phyloP scores from a whole-genome alignment of 768 basidiomycete genomes.

The Jaapia argillacea region DNA sequence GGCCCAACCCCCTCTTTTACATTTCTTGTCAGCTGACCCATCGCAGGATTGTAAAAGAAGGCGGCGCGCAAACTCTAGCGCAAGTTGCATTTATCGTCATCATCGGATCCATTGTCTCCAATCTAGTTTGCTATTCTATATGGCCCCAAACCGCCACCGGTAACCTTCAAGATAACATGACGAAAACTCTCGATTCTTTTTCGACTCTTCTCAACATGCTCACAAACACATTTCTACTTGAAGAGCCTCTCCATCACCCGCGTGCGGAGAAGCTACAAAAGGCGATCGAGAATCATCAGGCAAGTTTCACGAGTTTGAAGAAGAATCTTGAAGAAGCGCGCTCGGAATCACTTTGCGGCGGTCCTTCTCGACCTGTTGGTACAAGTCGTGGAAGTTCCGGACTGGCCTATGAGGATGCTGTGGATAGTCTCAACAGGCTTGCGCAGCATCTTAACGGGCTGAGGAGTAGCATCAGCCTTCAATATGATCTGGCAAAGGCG shows the following conservation, averaged over 20 bases:
- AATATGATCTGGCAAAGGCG: conserved; percentile 72
- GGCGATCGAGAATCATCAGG: conserved; percentile 80
- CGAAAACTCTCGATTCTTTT: conserved; percentile 79
- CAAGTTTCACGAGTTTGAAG: conserved; percentile 84
- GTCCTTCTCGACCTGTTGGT: conserved; percentile 7
- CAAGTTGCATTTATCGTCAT: conserved; percentile 71
- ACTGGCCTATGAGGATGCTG: conserved; percentile 75
- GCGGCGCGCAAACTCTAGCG: conserved; percentile 64
- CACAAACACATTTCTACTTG: conserved; percentile 79
- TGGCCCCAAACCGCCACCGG: conserved; percentile 83
- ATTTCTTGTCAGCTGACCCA: not conserved
- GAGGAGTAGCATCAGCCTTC: conserved; percentile 72
- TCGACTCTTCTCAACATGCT: conserved; percentile 76
- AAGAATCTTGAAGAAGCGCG: conserved; percentile 80
- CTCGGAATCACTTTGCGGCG: conserved; percentile 59
- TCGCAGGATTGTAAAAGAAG: conserved; percentile 76
- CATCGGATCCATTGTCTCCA: conserved; percentile 69
- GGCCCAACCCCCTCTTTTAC: conserved; percentile 7
- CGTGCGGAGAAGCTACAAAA: conserved; percentile 58
- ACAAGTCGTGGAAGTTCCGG: conserved; percentile 21
- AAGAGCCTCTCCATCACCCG: conserved; percentile 47
- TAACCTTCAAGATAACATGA: conserved; percentile 79
- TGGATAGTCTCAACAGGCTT: conserved; percentile 77
- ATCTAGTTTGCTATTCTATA: conserved; percentile 71
- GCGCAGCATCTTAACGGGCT: conserved; percentile 93